A percentile compares a stretch with the other conserved stretches of the same genome.
Evolutionary conservation across 2,329 filamentous ascomycete species (phyloP).

Genomic region (Xylaria sp.): DNA sequence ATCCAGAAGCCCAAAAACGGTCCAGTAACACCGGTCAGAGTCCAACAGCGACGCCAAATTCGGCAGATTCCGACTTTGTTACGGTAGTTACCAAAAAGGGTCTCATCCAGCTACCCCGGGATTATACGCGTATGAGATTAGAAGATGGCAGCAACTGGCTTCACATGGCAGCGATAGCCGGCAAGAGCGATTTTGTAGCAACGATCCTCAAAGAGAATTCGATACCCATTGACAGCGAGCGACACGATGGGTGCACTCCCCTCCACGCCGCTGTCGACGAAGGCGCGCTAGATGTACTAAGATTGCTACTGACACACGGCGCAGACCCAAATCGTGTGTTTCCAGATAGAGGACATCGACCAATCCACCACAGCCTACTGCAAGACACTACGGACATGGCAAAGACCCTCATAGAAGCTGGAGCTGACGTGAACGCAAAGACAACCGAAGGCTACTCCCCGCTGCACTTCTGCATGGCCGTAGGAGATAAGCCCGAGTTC

Average conservation of each 20-base stretch:
- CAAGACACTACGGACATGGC: constrained; percentile 3
- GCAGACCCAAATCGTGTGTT: constrained; percentile 19
- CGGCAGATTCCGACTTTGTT: background rate
- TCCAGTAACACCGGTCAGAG: background rate
- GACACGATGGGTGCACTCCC: constrained; percentile 17
- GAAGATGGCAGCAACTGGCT: constrained; percentile 12
- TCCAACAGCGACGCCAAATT: background rate
- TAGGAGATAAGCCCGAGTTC: constrained; percentile 1
- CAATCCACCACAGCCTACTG: constrained; percentile 7
- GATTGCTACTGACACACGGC: constrained; percentile 7
- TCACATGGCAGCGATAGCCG: constrained; percentile 11
- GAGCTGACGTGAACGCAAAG: constrained; percentile 17
- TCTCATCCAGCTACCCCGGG: background rate
- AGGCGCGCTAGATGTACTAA: background rate
- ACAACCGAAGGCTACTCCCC: constrained; percentile 9
- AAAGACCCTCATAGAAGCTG: constrained; percentile 7
- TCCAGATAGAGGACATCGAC: constrained; percentile 5
- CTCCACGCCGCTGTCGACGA: constrained; percentile 11
- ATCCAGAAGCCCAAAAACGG: background rate
- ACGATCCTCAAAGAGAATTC: constrained; percentile 4
- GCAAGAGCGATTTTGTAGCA: background rate
- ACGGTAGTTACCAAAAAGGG: background rate
- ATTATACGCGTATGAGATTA: constrained; percentile 1
- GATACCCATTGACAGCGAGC: constrained; percentile 11
- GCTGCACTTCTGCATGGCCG: constrained; percentile 1